Evolutionary conservation across 2,329 filamentous ascomycete species (phyloP), one percentile per base, ranked within the genome.

Genomic region (Rosellinia necatrix): DNA sequence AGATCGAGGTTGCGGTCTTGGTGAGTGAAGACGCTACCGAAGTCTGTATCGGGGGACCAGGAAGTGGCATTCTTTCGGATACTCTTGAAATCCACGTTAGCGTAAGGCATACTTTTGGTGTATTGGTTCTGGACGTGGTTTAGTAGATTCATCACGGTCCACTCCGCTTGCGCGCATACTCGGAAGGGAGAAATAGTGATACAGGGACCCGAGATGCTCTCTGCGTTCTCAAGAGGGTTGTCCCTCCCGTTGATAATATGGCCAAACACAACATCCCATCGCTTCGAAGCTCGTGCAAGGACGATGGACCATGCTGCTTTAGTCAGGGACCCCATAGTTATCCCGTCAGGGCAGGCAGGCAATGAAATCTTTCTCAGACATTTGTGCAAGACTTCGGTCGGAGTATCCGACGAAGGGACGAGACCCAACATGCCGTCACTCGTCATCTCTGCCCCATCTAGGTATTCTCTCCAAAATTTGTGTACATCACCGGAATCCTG

Each of bases 251-350:
- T 41, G 22, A 57, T 35, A 9, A 53, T 6, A 4, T 46, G 38
- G 13, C 53, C 57, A 30, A 53, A 59, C 1, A 59, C 49, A 19
- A 59, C 43, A 22, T 59, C 57, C 12, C 27, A 44, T 8, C n/a
- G 17, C 15, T 37, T 32, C 1, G 47, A 42, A 6, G 29, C n/a
- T 9, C 21, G 21, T 3, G 56, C 24, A 0, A 52, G 41, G 9
- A 56, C 38, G 6, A 56, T 17, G 9, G 56, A n/a, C 56, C 56
- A 59, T 1, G 25, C 48, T 12, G 56, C 48, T 22, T 49, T 59
- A 6, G 35, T 25, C 2, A 59, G 12, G 3, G 52, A 29, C 4
- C 35, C 52, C 25, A 56, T 25, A 1, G 56, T 55, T 10, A 59
- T 49, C 3, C 43, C 43, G 2, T 35, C 32, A 8, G 48, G 51